Percentiles rank a stretch among this genome's conserved stretches.
Evolutionary conservation across 2,329 filamentous ascomycete species (phyloP).

Genomic region (Metarhizium album): DNA sequence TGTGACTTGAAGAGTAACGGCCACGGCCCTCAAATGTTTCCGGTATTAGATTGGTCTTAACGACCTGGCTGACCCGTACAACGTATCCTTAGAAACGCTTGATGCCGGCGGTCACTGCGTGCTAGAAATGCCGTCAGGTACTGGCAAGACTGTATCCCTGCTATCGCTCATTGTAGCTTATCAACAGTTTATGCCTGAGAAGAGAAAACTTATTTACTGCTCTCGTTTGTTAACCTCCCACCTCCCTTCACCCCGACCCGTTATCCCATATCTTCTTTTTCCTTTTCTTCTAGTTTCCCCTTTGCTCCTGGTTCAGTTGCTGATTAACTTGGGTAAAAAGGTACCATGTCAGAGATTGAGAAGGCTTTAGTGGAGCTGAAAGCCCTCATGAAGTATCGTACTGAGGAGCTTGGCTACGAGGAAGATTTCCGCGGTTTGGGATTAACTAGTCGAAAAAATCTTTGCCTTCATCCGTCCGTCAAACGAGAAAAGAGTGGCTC

Average conservation of each 20-base stretch:
- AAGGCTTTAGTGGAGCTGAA: conserved; percentile 90
- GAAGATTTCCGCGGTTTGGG: conserved; percentile 92
- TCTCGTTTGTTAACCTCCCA: conserved; percentile 47
- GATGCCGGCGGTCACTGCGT: conserved; percentile 94
- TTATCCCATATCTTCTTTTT: neutral
- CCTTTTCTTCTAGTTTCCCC: neutral
- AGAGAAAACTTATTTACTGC: conserved; percentile 95
- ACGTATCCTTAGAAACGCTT: conserved; percentile 49
- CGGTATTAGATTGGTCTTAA: neutral
- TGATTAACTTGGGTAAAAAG: conserved; percentile 21
- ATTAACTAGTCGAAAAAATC: conserved; percentile 89
- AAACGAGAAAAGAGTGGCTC: conserved; percentile 92
- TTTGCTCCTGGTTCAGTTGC: neutral
- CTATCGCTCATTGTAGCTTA: conserved; percentile 94
- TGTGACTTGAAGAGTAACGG: conserved; percentile 42
- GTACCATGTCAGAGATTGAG: conserved; percentile 98
- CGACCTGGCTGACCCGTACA: neutral
- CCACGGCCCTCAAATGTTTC: neutral
- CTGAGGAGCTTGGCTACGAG: conserved; percentile 75
- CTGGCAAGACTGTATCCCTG: conserved; percentile 92
- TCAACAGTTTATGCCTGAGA: conserved; percentile 85
- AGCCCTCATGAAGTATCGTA: conserved; percentile 86
- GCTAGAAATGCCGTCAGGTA: conserved; percentile 97
- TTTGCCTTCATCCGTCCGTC: conserved; percentile 92
- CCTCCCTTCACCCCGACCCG: neutral